phyloP scores from a whole-genome alignment of 2,329 filamentous ascomycete species.

The Fusarium camptoceras region DNA sequence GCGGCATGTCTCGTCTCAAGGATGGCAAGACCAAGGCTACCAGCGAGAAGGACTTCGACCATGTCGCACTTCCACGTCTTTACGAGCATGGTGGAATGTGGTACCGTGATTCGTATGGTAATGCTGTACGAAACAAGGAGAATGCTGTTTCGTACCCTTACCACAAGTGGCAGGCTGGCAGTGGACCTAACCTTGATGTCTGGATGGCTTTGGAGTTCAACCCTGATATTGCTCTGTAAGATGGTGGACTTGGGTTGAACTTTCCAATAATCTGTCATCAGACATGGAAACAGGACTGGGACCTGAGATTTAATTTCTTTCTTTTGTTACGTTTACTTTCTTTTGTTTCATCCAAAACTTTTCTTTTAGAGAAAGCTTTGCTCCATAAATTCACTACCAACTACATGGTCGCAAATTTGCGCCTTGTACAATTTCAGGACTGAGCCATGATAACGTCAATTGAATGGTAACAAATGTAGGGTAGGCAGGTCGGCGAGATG shows the following conservation, averaged over 20 bases:
- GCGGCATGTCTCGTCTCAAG: background rate
- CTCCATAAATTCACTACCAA: too few relatives aligned
- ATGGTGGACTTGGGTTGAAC: background rate
- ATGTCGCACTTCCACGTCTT: background rate
- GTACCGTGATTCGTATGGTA: constrained; percentile 5
- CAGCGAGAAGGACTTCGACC: background rate
- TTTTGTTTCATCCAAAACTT: too few relatives aligned
- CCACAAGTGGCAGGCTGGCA: constrained; percentile 22
- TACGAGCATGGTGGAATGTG: constrained; percentile 20
- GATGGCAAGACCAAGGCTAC: background rate
- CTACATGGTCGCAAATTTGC: too few relatives aligned
- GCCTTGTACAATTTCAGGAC: too few relatives aligned
- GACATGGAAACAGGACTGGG: accelerated
- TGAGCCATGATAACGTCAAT: too few relatives aligned
- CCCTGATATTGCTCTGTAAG: constrained; percentile 2
- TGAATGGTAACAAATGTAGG: too few relatives aligned
- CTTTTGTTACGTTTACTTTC: too few relatives aligned
- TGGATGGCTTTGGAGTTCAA: constrained; percentile 28
- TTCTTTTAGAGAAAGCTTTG: too few relatives aligned
- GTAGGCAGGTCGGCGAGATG: too few relatives aligned
- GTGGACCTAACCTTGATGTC: constrained; percentile 15
- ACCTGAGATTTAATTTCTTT: too few relatives aligned
- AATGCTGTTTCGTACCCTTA: constrained; percentile 10
- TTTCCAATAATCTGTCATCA: accelerated
- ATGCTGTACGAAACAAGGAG: constrained; percentile 5